Evolutionary conservation across 371 early-diverging fungal species (phyloP), one percentile per base, ranked within the genome.

Genomic region (Mucor lusitanicus): DNA sequence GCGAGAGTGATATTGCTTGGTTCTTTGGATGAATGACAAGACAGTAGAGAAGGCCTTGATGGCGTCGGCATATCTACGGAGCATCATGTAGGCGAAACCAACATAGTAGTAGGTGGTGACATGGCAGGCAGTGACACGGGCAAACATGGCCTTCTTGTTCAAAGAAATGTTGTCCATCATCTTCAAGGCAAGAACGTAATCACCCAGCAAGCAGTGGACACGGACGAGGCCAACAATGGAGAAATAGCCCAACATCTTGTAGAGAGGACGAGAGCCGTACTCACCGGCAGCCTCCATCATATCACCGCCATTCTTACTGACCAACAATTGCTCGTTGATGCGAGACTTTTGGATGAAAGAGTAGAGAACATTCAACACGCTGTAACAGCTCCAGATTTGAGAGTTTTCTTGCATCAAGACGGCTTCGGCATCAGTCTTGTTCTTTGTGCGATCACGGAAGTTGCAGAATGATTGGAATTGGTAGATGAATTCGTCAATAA

Each of bases 401-500:
- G 92, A 80, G 75, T 92, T 89, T 61, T 92, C 92, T 76, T 90
- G 88, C 59, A 97, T 82, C 68, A 90, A 78, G 53, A 87, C 87
- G n/a, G 92, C 78, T 74, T 96, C 97, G 67, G 90, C 90, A 25
- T 93, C 91, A 28, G 85, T 78, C 81, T 93, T 94, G 84, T 82
- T 91, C 84, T 89, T 87, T 65, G 89, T 79, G 65, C 94, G 92
- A 81, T 89, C 93, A 65, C 97, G 92, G 85, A 90, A 96, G 73
- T 91, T 90, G 83, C 95, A 93, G 88, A 95, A 97, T 53, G 96
- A 90, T 85, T 97, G 97, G 92, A 95, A 97, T 85, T 97, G 98
- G 79, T 95, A 97, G 70, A 97, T 96, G 81, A 97, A 97, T 84
- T 97, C 98, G 74, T 97, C 98, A 72, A 97, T 95, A 73, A 97